Percentiles rank a stretch among this genome's conserved stretches.
Evolutionary conservation across 2,329 filamentous ascomycete genomes (phyloP).

Genomic region (Colletotrichum simmondsii): DNA sequence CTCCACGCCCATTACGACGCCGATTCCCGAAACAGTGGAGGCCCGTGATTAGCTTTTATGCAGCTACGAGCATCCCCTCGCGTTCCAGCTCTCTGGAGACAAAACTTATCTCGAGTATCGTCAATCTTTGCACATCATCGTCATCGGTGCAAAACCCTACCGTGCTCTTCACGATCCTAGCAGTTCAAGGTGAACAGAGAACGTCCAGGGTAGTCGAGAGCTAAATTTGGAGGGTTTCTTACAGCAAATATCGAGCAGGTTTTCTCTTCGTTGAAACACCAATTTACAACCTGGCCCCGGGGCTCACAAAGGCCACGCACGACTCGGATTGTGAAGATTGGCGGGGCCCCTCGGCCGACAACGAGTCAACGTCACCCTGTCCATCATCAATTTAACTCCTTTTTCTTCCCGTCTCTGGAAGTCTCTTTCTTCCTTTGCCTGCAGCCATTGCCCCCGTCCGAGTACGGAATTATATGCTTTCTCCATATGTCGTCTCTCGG

Average conservation of each 20-base stretch:
- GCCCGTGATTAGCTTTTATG: constrained; percentile 8
- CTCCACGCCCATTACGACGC: constrained; percentile 13
- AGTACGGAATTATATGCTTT: not conserved
- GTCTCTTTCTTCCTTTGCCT: not conserved
- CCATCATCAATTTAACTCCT: not conserved
- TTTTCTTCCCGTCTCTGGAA: not conserved
- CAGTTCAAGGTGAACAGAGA: not conserved
- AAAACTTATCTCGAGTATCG: not conserved
- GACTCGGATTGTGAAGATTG: constrained; percentile 9
- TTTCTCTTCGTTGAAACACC: not conserved
- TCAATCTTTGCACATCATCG: not conserved
- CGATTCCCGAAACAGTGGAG: constrained; percentile 15
- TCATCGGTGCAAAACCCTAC: not conserved
- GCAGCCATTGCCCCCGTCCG: not conserved
- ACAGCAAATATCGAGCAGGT: not conserved
- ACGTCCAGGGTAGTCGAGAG: not conserved
- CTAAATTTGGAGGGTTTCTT: not conserved
- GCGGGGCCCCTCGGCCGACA: not conserved
- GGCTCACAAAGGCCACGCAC: not conserved
- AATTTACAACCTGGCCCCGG: not conserved
- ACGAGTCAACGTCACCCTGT: constrained; percentile 7
- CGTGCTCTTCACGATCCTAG: not conserved
- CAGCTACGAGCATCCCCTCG: not conserved
- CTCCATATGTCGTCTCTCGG: not conserved
- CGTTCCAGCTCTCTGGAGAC: not conserved